These are phyloP conservation scores for Carex kokanica DNA, from an alignment of 176 grass and related monocot genomes.

Conservation along the genomic window DNA sequence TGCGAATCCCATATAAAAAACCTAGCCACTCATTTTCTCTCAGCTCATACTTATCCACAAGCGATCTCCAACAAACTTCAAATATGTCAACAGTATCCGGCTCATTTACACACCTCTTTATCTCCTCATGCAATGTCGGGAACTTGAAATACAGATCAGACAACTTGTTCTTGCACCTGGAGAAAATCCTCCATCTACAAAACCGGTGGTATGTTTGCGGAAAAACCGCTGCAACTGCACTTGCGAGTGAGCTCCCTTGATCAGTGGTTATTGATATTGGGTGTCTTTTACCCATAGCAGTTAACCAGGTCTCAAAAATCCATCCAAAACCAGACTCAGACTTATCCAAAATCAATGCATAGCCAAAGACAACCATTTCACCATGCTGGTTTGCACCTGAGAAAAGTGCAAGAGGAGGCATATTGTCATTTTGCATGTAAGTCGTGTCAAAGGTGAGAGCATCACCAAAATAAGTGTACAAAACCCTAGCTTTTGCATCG, in stretches of 20 bases:
- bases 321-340: constrained; percentile 61
- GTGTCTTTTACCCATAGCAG: constrained; percentile 55
- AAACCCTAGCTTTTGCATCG: constrained; percentile 83
- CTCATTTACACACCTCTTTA: constrained; percentile 68
- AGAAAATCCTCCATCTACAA: constrained; percentile 86
- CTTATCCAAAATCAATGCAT: constrained; percentile 75
- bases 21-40: constrained; percentile 72
- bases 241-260: constrained; percentile 59
- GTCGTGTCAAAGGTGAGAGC: constrained; percentile 79
- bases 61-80: constrained; percentile 69
- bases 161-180: constrained; percentile 86
- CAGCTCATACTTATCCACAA: constrained; percentile 74
- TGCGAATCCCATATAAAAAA: constrained; percentile 51
- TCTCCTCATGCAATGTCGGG: constrained; percentile 61
- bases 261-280: constrained; percentile 81
- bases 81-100: constrained; percentile 52
- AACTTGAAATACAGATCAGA: constrained; percentile 61
- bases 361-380: constrained; percentile 75
- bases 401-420: constrained; percentile 77
- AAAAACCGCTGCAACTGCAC: constrained; percentile 67
- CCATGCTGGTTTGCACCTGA: constrained; percentile 80
- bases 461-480: constrained; percentile 83
- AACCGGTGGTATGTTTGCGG: constrained; percentile 78
- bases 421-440: constrained; percentile 65
- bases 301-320: constrained; percentile 85